Conservation (phyloP, 257 asterid genomes). For the Gentiana straminea region DNA sequence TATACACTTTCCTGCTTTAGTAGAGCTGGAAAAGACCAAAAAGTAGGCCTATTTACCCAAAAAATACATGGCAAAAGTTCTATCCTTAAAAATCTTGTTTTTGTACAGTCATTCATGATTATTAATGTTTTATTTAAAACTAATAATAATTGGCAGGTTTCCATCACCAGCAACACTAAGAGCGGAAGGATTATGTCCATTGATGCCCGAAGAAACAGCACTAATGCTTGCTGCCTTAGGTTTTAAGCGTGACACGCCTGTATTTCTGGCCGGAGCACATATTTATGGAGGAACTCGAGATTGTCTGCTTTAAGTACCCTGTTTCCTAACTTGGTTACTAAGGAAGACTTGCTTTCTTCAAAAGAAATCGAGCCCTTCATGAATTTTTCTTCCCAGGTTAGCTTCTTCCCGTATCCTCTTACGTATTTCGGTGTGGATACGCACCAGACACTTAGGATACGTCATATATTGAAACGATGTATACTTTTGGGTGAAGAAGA, state of each 20-base stretch:
- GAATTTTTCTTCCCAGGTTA: slow-evolving; percentile 92
- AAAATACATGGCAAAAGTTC: too few species aligned
- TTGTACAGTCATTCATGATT: not conserved
- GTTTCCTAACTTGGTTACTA: slow-evolving; percentile 85
- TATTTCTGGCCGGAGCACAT: slow-evolving; percentile 91
- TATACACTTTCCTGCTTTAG: slow-evolving; percentile 78
- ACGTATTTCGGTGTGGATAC: not conserved
- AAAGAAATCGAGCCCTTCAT: slow-evolving; percentile 65
- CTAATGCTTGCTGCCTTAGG: slow-evolving; percentile 97
- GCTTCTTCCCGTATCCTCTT: not conserved
- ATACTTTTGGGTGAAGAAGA: not conserved
- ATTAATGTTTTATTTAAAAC: slow-evolving; percentile 2
- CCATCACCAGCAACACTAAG: slow-evolving; percentile 56
- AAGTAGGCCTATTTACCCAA: slow-evolving; percentile 29
- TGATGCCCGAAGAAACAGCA: slow-evolving; percentile 98
- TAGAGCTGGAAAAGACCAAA: slow-evolving; percentile 46
- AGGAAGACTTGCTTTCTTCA: slow-evolving; percentile 79
- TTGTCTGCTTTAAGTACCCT: slow-evolving; percentile 76
- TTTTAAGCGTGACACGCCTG: slow-evolving; percentile 70
- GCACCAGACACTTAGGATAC: too few species aligned
- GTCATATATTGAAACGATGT: too few species aligned
- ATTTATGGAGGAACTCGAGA: slow-evolving; percentile 81
- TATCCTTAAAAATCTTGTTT: too few species aligned
- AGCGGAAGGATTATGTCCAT: slow-evolving; percentile 89
- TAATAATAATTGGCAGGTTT: slow-evolving; percentile 37